phyloP scores from a whole-genome alignment of 2,329 filamentous ascomycete genomes.

The Ophiostoma australiae region DNA sequence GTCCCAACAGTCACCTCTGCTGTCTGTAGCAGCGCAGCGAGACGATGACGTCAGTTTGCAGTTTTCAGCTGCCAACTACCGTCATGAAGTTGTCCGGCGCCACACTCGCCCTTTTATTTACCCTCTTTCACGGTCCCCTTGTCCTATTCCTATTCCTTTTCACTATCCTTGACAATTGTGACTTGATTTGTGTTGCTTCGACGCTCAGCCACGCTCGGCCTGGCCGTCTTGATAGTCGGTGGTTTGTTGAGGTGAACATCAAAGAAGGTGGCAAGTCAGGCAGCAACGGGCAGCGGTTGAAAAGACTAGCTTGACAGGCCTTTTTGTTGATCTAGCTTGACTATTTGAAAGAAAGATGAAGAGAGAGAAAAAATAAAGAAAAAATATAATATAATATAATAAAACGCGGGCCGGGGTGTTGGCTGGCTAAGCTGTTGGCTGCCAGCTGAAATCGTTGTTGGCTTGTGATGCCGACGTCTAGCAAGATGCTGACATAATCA shows the following conservation, averaged over 20 bases:
- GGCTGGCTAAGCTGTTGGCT: background rate
- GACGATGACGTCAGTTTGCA: background rate
- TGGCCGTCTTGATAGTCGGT: background rate
- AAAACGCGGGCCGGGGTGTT: background rate
- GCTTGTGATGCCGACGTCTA: background rate
- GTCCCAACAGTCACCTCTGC: background rate
- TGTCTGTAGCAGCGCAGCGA: background rate
- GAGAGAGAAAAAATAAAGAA: too few relatives aligned
- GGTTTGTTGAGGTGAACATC: background rate
- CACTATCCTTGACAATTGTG: background rate
- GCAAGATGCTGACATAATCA: background rate
- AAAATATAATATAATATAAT: too few relatives aligned
- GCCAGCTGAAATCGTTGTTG: background rate
- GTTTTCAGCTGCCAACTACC: conserved; percentile 4
- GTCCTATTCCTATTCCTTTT: too few relatives aligned
- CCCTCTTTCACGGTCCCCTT: too few relatives aligned
- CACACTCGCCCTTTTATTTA: background rate
- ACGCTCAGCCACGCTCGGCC: background rate
- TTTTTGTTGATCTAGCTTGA: too few relatives aligned
- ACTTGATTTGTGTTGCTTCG: conserved; percentile 2
- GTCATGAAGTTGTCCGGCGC: background rate
- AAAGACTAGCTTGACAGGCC: background rate
- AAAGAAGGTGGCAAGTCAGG: background rate
- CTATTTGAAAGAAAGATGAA: too few relatives aligned
- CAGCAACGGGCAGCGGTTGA: background rate